Conservation (phyloP, 2,329 filamentous ascomycete genomes). For the Pleomassaria siparia region DNA sequence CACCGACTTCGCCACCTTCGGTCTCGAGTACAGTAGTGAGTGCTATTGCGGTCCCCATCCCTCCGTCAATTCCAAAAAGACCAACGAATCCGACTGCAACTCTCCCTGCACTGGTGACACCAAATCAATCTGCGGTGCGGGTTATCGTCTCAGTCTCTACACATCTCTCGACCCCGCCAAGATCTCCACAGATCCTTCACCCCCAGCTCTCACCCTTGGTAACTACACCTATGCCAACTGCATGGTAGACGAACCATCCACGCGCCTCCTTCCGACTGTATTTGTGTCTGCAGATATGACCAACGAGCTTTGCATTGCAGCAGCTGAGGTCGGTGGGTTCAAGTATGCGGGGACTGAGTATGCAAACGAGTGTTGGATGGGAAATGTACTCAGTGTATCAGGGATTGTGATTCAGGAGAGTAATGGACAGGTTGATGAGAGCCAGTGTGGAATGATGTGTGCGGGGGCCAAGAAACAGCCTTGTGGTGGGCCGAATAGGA, state of each 20-base stretch:
- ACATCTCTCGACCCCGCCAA: not conserved
- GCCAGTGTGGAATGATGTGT: constrained; percentile 5
- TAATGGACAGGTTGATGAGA: not conserved
- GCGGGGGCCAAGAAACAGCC: constrained; percentile 4
- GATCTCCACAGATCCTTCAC: not conserved
- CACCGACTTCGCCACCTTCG: constrained; percentile 1
- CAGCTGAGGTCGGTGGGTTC: not conserved
- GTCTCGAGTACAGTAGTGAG: constrained; percentile 6
- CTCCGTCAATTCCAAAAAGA: not conserved
- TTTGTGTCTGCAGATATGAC: constrained; percentile 1
- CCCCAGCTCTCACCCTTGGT: not conserved
- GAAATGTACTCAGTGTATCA: not conserved
- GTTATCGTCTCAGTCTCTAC: constrained; percentile 2
- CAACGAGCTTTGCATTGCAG: constrained; percentile 5
- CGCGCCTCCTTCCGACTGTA: not conserved
- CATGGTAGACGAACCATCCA: not conserved
- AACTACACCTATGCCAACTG: constrained; percentile 6
- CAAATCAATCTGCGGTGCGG: constrained; percentile 2
- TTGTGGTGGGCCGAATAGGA: constrained; percentile 4
- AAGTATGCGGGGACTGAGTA: constrained; percentile 61
- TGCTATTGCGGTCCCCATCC: constrained; percentile 7
- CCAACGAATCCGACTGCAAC: constrained; percentile 5
- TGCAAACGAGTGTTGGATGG: constrained; percentile 55
- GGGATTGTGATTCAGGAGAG: constrained; percentile 3
- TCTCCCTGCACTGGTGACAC: constrained; percentile 6